Percentiles rank a stretch among this genome's conserved stretches.
Evolutionary conservation across 2,329 filamentous ascomycete species (phyloP).

Genomic region (Fusarium neocosmosporiellum): DNA sequence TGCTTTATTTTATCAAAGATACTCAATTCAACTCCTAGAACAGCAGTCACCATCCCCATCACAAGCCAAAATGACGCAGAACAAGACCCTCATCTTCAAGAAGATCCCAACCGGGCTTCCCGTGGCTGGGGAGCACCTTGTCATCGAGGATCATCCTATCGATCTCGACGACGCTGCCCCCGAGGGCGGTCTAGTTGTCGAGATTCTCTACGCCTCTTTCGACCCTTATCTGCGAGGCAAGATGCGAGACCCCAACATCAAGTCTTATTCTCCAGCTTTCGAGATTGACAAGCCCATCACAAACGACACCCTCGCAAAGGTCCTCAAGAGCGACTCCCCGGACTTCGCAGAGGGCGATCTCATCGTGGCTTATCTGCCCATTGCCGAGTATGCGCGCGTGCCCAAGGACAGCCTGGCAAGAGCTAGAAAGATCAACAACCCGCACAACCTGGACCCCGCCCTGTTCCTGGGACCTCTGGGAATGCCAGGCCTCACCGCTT

Average conservation of each 20-base stretch:
- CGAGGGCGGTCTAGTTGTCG: conserved; percentile 73
- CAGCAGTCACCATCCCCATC: background rate
- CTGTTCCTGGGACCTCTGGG: conserved; percentile 78
- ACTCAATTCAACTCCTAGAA: background rate
- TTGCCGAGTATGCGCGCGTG: conserved; percentile 76
- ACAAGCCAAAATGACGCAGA: conserved; percentile 55
- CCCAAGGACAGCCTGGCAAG: conserved; percentile 51
- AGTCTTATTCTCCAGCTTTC: conserved; percentile 70
- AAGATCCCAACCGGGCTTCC: conserved; percentile 74
- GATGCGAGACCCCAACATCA: conserved; percentile 73
- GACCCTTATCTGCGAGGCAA: conserved; percentile 87
- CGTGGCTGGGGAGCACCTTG: conserved; percentile 76
- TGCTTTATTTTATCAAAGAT: background rate
- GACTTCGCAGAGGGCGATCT: conserved; percentile 76
- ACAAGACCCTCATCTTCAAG: conserved; percentile 83
- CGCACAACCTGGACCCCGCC: conserved; percentile 71
- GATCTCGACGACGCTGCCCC: conserved; percentile 69
- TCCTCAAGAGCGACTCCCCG: conserved; percentile 74
- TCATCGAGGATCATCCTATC: conserved; percentile 73
- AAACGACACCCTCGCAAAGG: conserved; percentile 73
- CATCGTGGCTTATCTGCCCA: conserved; percentile 66
- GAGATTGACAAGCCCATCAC: conserved; percentile 70
- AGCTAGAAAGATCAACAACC: conserved; percentile 72
- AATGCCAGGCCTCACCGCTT: conserved; percentile 73
- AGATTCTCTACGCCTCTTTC: conserved; percentile 80